These are phyloP conservation scores for Rhodofomes roseus DNA, from an alignment of 1,284 basidiomycete species.

Conservation along the genomic window DNA sequence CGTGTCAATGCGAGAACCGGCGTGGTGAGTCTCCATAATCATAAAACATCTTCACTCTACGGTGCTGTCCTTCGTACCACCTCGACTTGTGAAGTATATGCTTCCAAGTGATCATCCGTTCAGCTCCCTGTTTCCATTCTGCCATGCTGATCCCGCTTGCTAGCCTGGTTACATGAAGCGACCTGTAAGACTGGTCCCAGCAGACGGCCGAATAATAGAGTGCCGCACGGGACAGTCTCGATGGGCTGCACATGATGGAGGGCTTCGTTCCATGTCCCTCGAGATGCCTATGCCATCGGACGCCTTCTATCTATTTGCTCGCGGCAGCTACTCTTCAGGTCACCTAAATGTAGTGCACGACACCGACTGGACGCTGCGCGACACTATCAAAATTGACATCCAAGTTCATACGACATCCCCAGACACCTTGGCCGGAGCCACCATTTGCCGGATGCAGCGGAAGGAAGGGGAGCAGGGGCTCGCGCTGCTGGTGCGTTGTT, in stretches of 20 bases:
- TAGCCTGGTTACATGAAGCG: not conserved
- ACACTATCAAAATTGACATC: not conserved
- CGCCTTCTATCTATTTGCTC: conserved; percentile 22
- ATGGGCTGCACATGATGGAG: not conserved
- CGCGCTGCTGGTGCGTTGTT: not conserved
- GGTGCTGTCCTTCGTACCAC: no score
- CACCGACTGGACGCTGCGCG: not conserved
- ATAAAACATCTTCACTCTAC: no score
- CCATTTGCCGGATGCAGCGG: not conserved
- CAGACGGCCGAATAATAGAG: conserved; percentile 14
- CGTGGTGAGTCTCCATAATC: not conserved
- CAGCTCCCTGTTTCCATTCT: no score
- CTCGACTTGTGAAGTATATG: no score
- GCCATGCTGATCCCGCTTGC: not conserved
- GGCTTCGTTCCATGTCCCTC: conserved; percentile 12
- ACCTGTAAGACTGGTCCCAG: not conserved
- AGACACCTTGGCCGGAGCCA: not conserved
- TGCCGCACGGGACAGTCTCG: conserved; percentile 6
- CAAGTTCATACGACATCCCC: not conserved
- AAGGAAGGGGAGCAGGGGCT: not conserved
- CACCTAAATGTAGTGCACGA: conserved; percentile 15
- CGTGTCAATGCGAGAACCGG: not conserved
- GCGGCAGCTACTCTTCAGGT: conserved; percentile 20
- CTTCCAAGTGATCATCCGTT: no score
- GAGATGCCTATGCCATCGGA: conserved; percentile 21